Evolutionary conservation across 208 protist genomes (phyloP).

Genomic region (Novymonas esmeraldas): DNA sequence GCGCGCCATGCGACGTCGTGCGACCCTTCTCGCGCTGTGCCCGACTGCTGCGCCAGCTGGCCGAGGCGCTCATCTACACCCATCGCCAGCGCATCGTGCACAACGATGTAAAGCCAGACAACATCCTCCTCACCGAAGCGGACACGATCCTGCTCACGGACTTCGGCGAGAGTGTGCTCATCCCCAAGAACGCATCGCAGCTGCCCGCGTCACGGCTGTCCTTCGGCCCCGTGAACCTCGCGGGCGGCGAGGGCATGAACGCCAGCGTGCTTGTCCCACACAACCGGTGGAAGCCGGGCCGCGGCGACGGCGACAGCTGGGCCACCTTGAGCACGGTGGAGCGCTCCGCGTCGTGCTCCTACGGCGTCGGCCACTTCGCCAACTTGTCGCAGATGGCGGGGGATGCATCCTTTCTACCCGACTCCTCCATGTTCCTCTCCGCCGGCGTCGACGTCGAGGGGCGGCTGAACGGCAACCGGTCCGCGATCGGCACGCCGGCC

Average conservation of each 20-base stretch:
- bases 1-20: slow-evolving; percentile 34
- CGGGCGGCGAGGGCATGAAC: slow-evolving; percentile 9
- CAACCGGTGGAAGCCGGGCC: slow-evolving; percentile 29
- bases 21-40: slow-evolving; percentile 40
- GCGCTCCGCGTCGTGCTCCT: slow-evolving; percentile 1
- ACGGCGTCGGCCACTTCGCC: neutral
- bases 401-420: slow-evolving; percentile 24
- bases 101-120: slow-evolving; percentile 89
- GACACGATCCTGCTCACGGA: slow-evolving; percentile 81
- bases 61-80: slow-evolving; percentile 70
- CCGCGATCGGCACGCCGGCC: slow-evolving; percentile 46
- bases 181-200: slow-evolving; percentile 11
- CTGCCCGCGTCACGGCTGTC: neutral
- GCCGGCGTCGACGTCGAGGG: slow-evolving; percentile 40
- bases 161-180: slow-evolving; percentile 75
- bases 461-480: slow-evolving; percentile 28
- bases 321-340: slow-evolving; percentile 12
- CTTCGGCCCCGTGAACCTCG: too few species aligned
- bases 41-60: slow-evolving; percentile 51
- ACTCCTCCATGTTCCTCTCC: slow-evolving; percentile 55
- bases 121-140: slow-evolving; percentile 76
- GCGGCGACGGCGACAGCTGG: slow-evolving; percentile 21
- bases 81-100: slow-evolving; percentile 80
- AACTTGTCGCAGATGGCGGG: slow-evolving; percentile 20
- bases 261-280: slow-evolving; percentile 19